phyloP scores from a whole-genome alignment of 345 rosid species.

The Brassica napus region DNA sequence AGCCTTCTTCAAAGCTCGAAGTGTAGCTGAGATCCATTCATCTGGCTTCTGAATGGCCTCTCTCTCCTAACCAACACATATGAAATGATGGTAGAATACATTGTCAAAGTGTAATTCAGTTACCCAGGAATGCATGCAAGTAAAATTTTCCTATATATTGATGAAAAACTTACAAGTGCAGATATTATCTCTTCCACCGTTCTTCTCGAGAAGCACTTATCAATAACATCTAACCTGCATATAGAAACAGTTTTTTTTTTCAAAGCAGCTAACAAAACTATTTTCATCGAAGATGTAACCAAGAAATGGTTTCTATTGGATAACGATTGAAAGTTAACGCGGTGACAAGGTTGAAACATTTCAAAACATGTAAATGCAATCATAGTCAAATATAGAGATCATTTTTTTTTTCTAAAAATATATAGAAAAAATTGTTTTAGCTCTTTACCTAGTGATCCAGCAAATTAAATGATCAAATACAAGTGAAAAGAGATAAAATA shows the following conservation, averaged over 20 bases:
- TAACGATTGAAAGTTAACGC: not conserved
- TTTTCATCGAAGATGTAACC: not conserved
- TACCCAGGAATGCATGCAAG: not conserved
- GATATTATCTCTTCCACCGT: slow-evolving; percentile 71
- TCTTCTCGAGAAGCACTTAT: slow-evolving; percentile 66
- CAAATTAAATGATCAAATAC: not conserved
- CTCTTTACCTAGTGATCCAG: not conserved
- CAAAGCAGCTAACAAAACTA: not conserved
- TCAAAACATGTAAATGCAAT: not conserved
- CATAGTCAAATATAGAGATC: not conserved
- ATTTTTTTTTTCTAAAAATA: no score
- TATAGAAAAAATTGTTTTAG: not conserved
- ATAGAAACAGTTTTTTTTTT: not conserved
- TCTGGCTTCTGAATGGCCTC: slow-evolving; percentile 43
- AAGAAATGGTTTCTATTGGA: slow-evolving; percentile 1
- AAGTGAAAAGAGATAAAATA: not conserved
- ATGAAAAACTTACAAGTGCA: slow-evolving; percentile 62
- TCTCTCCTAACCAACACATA: slow-evolving; percentile 49
- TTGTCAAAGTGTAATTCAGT: not conserved
- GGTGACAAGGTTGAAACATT: not conserved
- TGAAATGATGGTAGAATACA: slow-evolving; percentile 3
- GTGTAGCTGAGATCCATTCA: slow-evolving; percentile 57
- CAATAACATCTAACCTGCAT: slow-evolving; percentile 49
- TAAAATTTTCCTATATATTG: not conserved
- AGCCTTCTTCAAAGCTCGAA: slow-evolving; percentile 61